These are phyloP conservation scores for Talaromyces funiculosus DNA, from an alignment of 2,329 filamentous ascomycete genomes.

Conservation along the genomic window DNA sequence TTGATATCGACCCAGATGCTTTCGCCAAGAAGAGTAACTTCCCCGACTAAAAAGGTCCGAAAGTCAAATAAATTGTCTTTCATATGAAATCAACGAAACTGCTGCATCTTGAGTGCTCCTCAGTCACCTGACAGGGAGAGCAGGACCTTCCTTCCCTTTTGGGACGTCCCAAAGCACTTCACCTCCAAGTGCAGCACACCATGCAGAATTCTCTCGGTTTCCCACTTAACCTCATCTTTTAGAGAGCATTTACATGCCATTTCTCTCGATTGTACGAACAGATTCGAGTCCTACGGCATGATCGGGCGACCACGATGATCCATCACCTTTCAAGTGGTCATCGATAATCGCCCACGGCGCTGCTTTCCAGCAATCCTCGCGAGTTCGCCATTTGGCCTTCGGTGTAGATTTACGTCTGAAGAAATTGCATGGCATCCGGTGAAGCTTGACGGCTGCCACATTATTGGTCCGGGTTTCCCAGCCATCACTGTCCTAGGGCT, in stretches of 20 bases:
- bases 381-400: background rate
- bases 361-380: background rate
- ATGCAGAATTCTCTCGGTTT: background rate
- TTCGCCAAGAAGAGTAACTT: too few relatives aligned
- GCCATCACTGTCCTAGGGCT: background rate
- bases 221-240: background rate
- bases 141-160: background rate
- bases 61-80: background rate
- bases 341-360: background rate
- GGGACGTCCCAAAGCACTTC: background rate
- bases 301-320: background rate
- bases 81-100: background rate
- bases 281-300: background rate
- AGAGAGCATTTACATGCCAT: background rate
- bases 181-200: background rate
- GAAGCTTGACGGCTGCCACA: slow-evolving; percentile 4
- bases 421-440: background rate
- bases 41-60: too few relatives aligned
- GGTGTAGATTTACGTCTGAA: background rate
- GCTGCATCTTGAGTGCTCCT: background rate
- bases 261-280: background rate
- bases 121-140: background rate
- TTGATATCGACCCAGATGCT: background rate
- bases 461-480: slow-evolving; percentile 3
- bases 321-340: background rate